Evolutionary conservation across 2,329 filamentous ascomycete genomes (phyloP).

Genomic region (Scortechinia acanthostroma): DNA sequence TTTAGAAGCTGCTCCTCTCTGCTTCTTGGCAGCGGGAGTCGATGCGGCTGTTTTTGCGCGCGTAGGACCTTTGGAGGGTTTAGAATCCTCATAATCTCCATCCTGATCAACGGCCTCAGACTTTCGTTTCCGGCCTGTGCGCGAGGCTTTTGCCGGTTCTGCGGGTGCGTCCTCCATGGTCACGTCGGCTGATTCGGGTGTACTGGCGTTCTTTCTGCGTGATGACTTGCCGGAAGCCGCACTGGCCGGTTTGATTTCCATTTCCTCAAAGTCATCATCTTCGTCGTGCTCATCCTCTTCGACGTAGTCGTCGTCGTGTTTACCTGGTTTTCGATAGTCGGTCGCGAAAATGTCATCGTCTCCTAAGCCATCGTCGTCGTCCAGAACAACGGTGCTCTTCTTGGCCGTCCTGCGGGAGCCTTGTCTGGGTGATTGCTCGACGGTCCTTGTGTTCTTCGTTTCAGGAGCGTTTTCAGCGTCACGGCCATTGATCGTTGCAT

Average conservation of each 20-base stretch:
- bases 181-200: slow-evolving; percentile 15
- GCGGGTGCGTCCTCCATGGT: slow-evolving; percentile 10
- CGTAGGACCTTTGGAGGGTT: slow-evolving; percentile 33
- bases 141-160: slow-evolving; percentile 1
- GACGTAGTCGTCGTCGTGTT: slow-evolving; percentile 42
- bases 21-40: neutral
- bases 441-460: slow-evolving; percentile 2
- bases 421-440: slow-evolving; percentile 13
- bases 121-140: slow-evolving; percentile 16
- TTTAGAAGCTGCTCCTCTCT: slow-evolving; percentile 22
- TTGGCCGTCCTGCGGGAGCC: slow-evolving; percentile 16
- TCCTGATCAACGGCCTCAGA: slow-evolving; percentile 22
- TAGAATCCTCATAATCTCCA: slow-evolving; percentile 26
- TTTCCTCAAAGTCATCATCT: slow-evolving; percentile 17
- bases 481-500: slow-evolving; percentile 3
- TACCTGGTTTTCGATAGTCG: slow-evolving; percentile 41
- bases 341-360: slow-evolving; percentile 60
- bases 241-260: slow-evolving; percentile 11
- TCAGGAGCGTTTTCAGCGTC: slow-evolving; percentile 8
- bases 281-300: slow-evolving; percentile 46
- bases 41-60: slow-evolving; percentile 19
- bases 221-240: slow-evolving; percentile 23
- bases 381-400: slow-evolving; percentile 33
- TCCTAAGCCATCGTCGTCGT: slow-evolving; percentile 29
- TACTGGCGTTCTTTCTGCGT: slow-evolving; percentile 21